Base-by-base conservation (phyloP, 2,329 filamentous ascomycete species). In the Sporothrix brunneoviolacea region DNA sequence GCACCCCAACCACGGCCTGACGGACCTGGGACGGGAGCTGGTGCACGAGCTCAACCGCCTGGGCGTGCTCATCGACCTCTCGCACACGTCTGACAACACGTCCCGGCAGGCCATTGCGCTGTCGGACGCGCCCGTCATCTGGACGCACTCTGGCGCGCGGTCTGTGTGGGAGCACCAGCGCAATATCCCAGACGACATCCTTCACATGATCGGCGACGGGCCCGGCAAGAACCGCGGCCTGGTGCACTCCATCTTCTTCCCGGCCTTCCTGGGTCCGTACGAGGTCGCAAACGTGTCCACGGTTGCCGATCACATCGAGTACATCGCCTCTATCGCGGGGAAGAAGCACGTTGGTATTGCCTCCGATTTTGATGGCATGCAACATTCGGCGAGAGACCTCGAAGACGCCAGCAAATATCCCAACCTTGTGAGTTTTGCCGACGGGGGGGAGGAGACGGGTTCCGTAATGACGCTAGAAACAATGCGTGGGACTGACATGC, bases 381-480 rank as follows among this genome's bases (percentile, higher is more conserved):
- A 65, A 1, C 65, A 58, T 1, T 81, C 82, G 3, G 88, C 90
- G 0, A 64, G 70, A 44, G 91, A 90, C 0, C 66, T 96, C 38
- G 87, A 93, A 32, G 89, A 95, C 64, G 89, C 95, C 7, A 82
- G 82, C 43, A 89, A 88, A 63, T 95, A 85, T 59, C 90, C 90
- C 0, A 78, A 83, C 51, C 68, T 95, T 40, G 79, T 95, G 12
- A 33, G 27, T 7, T 30, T 30, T 30, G 7, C 27, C 27, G 27
- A 7, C 12, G 27, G 7, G 7, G 12, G 12, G 27, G 27, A 30
- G 27, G 7, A 30, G 7, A 7, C 27, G 7, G 12, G 12, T 30
- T 12, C 7, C 27, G 27, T 12, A 30, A n/a, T n/a, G n/a, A n/a
- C n/a, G n/a, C n/a, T n/a, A n/a, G n/a, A n/a, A n/a, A n/a, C n/a